Percentiles rank a stretch among this genome's conserved stretches.
These are phyloP conservation scores for Carpinus fangiana DNA, from an alignment of 306 rosid species.

Conservation along the genomic window DNA sequence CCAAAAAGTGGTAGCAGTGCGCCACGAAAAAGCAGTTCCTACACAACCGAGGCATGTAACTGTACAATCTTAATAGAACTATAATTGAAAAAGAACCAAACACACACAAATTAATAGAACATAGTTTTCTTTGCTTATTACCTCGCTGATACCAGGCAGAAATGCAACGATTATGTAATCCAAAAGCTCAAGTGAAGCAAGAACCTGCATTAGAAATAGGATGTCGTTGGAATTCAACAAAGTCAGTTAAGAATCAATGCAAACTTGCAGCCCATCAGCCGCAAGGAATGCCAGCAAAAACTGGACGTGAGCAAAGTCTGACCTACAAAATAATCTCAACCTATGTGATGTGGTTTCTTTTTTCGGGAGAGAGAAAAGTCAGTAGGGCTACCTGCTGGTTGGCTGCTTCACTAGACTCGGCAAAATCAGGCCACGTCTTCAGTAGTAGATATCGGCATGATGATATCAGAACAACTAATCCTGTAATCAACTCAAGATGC, in stretches of 20 bases:
- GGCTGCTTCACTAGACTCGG: conserved; percentile 90
- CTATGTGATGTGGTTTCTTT: not conserved
- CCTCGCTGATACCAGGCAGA: conserved; percentile 90
- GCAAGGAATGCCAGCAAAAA: conserved; percentile 26
- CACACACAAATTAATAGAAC: conserved; percentile 1
- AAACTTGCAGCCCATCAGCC: not conserved
- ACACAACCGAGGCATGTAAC: conserved; percentile 21
- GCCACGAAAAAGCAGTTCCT: conserved; percentile 96
- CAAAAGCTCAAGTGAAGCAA: conserved; percentile 72
- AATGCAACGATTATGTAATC: conserved; percentile 73
- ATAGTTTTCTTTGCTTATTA: conserved; percentile 26
- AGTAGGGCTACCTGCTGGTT: conserved; percentile 69
- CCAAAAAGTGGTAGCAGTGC: conserved; percentile 83
- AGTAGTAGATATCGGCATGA: conserved; percentile 65
- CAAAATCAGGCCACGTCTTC: conserved; percentile 81
- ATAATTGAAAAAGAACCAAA: conserved; percentile 15
- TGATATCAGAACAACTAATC: conserved; percentile 70
- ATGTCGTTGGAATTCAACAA: conserved; percentile 28
- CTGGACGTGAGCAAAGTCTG: conserved; percentile 14
- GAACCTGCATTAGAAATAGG: conserved; percentile 63
- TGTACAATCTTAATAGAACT: conserved; percentile 8
- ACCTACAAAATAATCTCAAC: not conserved
- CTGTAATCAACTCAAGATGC: conserved; percentile 90
- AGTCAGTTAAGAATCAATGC: conserved; percentile 10
- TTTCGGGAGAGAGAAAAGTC: conserved; percentile 13